Evolutionary conservation across 495 filamentous ascomycete species (phyloP).

Genomic region (Patellaria atrata): DNA sequence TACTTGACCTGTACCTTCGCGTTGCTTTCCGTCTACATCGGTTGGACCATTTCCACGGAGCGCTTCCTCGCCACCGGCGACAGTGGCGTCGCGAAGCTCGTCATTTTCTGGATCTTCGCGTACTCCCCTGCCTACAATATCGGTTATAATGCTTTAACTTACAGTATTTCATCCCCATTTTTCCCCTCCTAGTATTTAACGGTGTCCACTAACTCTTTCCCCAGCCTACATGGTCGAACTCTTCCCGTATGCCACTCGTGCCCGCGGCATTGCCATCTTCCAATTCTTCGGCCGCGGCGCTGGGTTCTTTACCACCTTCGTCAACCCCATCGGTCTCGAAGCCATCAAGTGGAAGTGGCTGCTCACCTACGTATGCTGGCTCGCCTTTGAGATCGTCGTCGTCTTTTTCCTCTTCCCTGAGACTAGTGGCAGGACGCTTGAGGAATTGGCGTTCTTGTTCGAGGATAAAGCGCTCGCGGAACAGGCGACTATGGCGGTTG

Average conservation of each 20-base stretch:
- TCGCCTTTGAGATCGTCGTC: constrained; percentile 41
- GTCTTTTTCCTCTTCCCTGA: constrained; percentile 54
- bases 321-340: constrained; percentile 48
- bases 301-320: constrained; percentile 44
- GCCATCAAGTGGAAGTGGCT: constrained; percentile 49
- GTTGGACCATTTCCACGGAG: constrained; percentile 45
- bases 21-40: constrained; percentile 41
- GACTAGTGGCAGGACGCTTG: constrained; percentile 44
- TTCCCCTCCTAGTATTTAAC: neutral
- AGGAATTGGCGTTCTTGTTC: constrained; percentile 51
- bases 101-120: constrained; percentile 48
- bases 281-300: constrained; percentile 45
- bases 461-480: constrained; percentile 36
- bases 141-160: constrained; percentile 54
- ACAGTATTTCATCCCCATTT: constrained; percentile 32
- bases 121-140: constrained; percentile 53
- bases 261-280: constrained; percentile 47
- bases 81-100: constrained; percentile 33
- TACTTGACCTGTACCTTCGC: constrained; percentile 41
- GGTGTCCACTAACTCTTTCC: neutral
- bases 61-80: constrained; percentile 33
- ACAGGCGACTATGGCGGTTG: constrained; percentile 32
- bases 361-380: constrained; percentile 47
- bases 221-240: constrained; percentile 49
- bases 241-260: constrained; percentile 47